Base-by-base conservation (phyloP, 352 stramenopile species). In the Phytophthora cryptogea region DNA sequence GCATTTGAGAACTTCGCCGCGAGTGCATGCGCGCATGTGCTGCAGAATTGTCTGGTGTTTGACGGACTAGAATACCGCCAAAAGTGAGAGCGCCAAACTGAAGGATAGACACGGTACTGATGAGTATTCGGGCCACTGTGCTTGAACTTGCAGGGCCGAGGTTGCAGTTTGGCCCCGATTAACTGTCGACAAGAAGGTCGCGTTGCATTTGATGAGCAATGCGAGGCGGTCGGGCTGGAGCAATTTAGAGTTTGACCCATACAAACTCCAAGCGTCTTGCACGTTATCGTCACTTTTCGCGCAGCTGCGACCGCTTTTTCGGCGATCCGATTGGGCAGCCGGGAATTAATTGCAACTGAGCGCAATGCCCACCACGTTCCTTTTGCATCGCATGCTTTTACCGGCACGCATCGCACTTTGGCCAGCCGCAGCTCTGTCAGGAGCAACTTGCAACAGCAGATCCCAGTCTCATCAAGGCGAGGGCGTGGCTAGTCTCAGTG, bases 301-400 rank as follows among this genome's bases (percentile, higher is more conserved):
- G 33, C 32, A 37, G 32, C 32, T 37, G 32, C 11, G 4, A 4
- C 9, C 9, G 6, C 32, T n/a, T 37, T 39, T 16, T 56, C 35
- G 36, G 35, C 49, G 35, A 56, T 56, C 49, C 16, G 8, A 44
- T 44, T 44, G 39, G 39, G 39, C 39, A 27, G 37, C 20, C 20
- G n/a, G 9, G 11, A 16, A 43, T 44, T 44, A 44, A 27, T 39
- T 39, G 11, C 9, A 43, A 27, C 14, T 43, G 37, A 43, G 37
- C 31, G 31, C 10, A 8, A 11, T 11, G 14, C 13, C 3, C 16
- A 7, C 14, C 20, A 23, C 14, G 36, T 14, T 42, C 13, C 36
- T 23, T 42, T 42, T 43, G 37, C 37, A 43, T 43, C 37, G 20
- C 20, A 23, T 23, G 20, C 20, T 27, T 16, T n/a, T 26, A 43